Percentiles rank a stretch among this genome's conserved stretches.
phyloP scores from a whole-genome alignment of 768 basidiomycete genomes.

The Boletus vinaceobasis region DNA sequence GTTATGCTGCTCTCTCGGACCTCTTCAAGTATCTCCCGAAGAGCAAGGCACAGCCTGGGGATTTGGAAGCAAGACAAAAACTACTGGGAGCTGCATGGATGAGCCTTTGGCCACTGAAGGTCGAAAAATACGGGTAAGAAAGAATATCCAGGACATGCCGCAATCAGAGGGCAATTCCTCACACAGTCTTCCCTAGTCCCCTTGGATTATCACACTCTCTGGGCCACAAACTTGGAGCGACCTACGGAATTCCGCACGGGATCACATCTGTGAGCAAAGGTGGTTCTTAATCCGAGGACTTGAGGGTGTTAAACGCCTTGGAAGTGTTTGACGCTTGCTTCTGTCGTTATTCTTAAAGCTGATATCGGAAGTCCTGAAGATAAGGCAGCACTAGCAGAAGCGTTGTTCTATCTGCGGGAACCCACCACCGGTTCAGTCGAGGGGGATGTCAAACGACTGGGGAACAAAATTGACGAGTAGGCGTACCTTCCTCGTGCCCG shows the following conservation, averaged over 20 bases:
- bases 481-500: constrained; percentile 18
- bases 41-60: constrained; percentile 55
- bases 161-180: background rate
- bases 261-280: constrained; percentile 65
- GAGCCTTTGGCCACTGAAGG: constrained; percentile 67
- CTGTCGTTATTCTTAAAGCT: constrained; percentile 59
- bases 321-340: constrained; percentile 70
- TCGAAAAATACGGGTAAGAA: constrained; percentile 52
- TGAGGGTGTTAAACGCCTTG: background rate
- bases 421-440: constrained; percentile 62
- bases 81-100: constrained; percentile 77
- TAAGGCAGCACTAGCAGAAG: constrained; percentile 55
- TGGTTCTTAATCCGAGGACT: constrained; percentile 2
- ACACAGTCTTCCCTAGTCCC: constrained; percentile 36
- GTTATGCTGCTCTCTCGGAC: constrained; percentile 64
- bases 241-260: constrained; percentile 75
- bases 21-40: constrained; percentile 71
- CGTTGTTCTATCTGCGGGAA: constrained; percentile 56
- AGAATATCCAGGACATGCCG: background rate
- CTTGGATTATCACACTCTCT: constrained; percentile 75
- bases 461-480: constrained; percentile 53
- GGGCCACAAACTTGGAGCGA: constrained; percentile 70
- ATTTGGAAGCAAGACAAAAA: constrained; percentile 60
- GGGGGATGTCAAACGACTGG: constrained; percentile 56
- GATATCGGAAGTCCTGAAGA: constrained; percentile 56